Conservation (phyloP, 2,329 filamentous ascomycete species). For the Huntiella decipiens region DNA sequence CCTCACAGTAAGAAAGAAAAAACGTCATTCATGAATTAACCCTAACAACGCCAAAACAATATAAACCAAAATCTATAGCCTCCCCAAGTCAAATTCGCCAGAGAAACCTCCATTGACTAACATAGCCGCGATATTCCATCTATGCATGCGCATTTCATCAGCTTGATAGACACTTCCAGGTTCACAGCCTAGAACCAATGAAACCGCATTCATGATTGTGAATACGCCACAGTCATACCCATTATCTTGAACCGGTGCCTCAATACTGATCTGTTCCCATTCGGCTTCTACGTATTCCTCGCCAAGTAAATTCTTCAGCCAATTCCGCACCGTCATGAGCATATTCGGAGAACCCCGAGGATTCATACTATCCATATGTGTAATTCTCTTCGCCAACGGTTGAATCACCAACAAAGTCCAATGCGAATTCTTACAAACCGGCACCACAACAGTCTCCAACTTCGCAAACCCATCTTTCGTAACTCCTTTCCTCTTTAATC, state of each 20-base stretch:
- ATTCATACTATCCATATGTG: constrained; percentile 51
- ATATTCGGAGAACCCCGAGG: constrained; percentile 22
- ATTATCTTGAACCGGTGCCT: constrained; percentile 42
- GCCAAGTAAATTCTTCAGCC: constrained; percentile 38
- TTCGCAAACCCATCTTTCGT: constrained; percentile 41
- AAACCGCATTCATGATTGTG: constrained; percentile 53
- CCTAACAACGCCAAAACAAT: not conserved
- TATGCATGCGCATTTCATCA: constrained; percentile 37
- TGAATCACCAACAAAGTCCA: constrained; percentile 56
- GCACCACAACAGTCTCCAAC: constrained; percentile 50
- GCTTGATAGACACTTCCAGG: constrained; percentile 30
- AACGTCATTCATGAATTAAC: not conserved
- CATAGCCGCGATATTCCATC: constrained; percentile 43
- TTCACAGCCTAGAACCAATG: constrained; percentile 33
- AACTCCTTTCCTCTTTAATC: constrained; percentile 37
- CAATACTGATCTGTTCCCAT: constrained; percentile 36
- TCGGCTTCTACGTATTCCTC: constrained; percentile 34
- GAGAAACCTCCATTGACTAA: constrained; percentile 48
- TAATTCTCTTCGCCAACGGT: constrained; percentile 38
- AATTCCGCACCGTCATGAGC: constrained; percentile 27
- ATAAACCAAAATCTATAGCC: not conserved
- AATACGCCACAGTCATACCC: constrained; percentile 62
- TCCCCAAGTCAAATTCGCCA: constrained; percentile 34
- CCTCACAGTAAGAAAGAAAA: not conserved
- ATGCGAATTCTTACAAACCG: constrained; percentile 44